phyloP scores from a whole-genome alignment of 2,329 filamentous ascomycete genomes.

The Gaeumannomyces sp. region DNA sequence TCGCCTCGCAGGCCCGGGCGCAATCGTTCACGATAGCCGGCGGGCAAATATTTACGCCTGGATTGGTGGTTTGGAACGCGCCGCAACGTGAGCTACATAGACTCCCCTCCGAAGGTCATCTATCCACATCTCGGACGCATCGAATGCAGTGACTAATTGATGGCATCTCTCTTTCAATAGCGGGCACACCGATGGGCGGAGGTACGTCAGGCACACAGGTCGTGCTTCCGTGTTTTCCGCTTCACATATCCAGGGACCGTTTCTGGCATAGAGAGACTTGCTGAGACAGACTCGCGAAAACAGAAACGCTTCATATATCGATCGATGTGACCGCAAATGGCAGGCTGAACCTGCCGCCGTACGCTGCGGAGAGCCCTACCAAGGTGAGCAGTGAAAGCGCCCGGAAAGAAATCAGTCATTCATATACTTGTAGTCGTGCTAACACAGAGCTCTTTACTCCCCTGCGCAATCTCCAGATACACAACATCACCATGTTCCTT shows the following conservation, averaged over 20 bases:
- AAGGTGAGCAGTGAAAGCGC: background rate
- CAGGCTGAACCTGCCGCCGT: slow-evolving; percentile 52
- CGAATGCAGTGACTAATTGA: background rate
- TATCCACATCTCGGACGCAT: background rate
- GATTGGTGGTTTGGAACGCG: slow-evolving; percentile 59
- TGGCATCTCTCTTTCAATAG: background rate
- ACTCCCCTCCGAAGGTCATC: background rate
- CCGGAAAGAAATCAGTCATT: background rate
- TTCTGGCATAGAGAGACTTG: background rate
- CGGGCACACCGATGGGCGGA: slow-evolving; percentile 57
- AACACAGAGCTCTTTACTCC: background rate
- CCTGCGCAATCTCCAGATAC: slow-evolving; percentile 32
- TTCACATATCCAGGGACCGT: background rate
- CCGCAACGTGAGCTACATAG: slow-evolving; percentile 40
- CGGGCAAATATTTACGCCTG: slow-evolving; percentile 64
- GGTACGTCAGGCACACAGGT: slow-evolving; percentile 33
- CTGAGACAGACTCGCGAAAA: background rate
- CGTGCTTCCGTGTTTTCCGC: background rate
- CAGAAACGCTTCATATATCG: slow-evolving; percentile 54
- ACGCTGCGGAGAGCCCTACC: slow-evolving; percentile 44
- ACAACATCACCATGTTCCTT: slow-evolving; percentile 61
- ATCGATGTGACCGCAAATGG: slow-evolving; percentile 63
- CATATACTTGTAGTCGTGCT: background rate
- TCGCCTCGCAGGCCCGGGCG: slow-evolving; percentile 23
- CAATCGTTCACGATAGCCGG: slow-evolving; percentile 51